These are phyloP conservation scores for Balamuthia mandrillaris DNA, from an alignment of 208 protist genomes.

Conservation along the genomic window DNA sequence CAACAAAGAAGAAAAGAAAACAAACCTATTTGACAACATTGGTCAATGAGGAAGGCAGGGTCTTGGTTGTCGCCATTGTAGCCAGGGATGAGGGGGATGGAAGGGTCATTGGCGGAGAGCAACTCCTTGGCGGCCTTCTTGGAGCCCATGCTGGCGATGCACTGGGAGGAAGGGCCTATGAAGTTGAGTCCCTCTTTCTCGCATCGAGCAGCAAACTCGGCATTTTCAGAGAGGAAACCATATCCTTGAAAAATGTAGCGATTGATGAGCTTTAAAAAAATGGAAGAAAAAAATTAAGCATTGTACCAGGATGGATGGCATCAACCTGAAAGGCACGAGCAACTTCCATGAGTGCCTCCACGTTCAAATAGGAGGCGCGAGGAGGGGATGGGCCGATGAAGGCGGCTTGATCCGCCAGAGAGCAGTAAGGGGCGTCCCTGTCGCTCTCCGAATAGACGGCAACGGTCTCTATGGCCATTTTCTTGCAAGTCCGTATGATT, in stretches of 20 bases:
- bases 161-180: conserved; percentile 85
- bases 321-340: conserved; percentile 75
- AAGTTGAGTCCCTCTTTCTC: conserved; percentile 81
- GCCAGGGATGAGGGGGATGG: conserved; percentile 83
- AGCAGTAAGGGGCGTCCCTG: conserved; percentile 60
- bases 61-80: conserved; percentile 83
- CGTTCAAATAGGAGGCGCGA: conserved; percentile 82
- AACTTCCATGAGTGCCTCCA: conserved; percentile 87
- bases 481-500: conserved; percentile 84
- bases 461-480: conserved; percentile 89
- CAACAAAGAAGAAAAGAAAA: not conserved
- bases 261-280: not conserved
- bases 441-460: conserved; percentile 92
- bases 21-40: conserved; percentile 72
- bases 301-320: not conserved
- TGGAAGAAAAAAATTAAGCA: not conserved
- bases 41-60: conserved; percentile 43
- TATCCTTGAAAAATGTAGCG: conserved; percentile 95
- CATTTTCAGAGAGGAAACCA: conserved; percentile 95
- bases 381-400: conserved; percentile 73
- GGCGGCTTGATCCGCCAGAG: conserved; percentile 64
- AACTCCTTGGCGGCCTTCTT: conserved; percentile 69
- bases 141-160: conserved; percentile 89
- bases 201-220: conserved; percentile 79
- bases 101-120: conserved; percentile 35